These are phyloP conservation scores for Spergularia azorica DNA, from an alignment of 179 eudicot species.

Conservation along the genomic window DNA sequence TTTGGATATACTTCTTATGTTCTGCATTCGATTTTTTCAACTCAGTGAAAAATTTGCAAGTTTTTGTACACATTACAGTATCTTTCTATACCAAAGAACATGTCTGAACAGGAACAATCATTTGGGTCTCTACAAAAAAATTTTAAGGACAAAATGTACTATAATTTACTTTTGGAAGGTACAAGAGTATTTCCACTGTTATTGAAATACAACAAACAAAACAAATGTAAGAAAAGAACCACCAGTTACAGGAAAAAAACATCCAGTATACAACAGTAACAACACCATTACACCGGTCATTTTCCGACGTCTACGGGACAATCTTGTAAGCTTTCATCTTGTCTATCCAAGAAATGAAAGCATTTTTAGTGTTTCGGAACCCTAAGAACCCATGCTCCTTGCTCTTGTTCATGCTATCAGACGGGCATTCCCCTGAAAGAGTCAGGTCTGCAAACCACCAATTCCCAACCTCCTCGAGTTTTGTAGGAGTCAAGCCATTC, in stretches of 20 bases:
- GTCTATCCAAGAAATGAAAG: constrained; percentile 51
- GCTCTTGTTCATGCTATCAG: constrained; percentile 54
- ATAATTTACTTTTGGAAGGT: not conserved
- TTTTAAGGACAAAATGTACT: not conserved
- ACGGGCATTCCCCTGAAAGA: constrained; percentile 13
- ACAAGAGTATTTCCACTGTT: not conserved
- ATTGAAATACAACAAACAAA: not conserved
- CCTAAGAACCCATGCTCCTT: constrained; percentile 59
- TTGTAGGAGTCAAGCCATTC: constrained; percentile 37
- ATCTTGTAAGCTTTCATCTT: constrained; percentile 48
- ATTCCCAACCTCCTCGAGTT: constrained; percentile 43
- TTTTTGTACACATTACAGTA: not conserved
- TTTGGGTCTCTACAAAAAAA: not conserved
- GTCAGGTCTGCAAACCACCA: constrained; percentile 42
- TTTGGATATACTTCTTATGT: not conserved
- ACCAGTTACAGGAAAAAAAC: not conserved
- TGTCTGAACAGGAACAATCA: not conserved
- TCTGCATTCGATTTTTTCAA: not conserved
- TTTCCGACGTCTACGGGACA: constrained; percentile 28
- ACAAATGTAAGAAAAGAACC: not conserved
- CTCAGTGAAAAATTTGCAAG: not conserved
- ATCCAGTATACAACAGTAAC: no score
- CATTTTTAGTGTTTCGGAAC: constrained; percentile 47
- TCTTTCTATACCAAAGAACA: not conserved
- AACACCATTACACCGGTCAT: no score